A percentile compares a stretch with the other conserved stretches of the same genome.
These are phyloP conservation scores for Metschnikowia santaceciliae DNA, from an alignment of 805 yeast species.

Conservation along the genomic window DNA sequence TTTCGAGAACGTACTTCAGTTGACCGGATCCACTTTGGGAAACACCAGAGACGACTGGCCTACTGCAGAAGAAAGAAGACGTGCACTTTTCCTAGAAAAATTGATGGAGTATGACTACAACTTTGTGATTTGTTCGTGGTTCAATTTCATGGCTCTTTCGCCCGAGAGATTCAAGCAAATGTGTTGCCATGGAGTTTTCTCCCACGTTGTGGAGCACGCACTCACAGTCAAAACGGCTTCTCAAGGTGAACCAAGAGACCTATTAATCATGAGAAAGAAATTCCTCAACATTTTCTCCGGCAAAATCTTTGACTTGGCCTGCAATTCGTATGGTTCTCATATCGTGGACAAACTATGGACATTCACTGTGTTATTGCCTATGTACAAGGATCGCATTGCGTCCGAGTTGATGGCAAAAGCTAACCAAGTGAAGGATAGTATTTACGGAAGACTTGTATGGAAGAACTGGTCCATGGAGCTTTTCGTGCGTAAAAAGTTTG, in stretches of 20 bases:
- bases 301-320: slow-evolving; percentile 55
- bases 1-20: slow-evolving; percentile 62
- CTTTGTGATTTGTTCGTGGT: slow-evolving; percentile 55
- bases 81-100: slow-evolving; percentile 70
- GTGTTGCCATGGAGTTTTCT: slow-evolving; percentile 86
- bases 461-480: slow-evolving; percentile 90
- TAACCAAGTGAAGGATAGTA: slow-evolving; percentile 73
- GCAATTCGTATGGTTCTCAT: slow-evolving; percentile 90
- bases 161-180: slow-evolving; percentile 61
- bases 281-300: slow-evolving; percentile 63
- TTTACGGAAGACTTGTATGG: slow-evolving; percentile 90
- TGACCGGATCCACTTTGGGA: slow-evolving; percentile 71
- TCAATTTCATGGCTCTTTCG: slow-evolving; percentile 57
- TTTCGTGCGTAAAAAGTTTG: slow-evolving; percentile 66
- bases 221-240: slow-evolving; percentile 45
- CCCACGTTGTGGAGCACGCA: slow-evolving; percentile 75
- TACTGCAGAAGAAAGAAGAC: slow-evolving; percentile 81
- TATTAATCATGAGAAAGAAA: slow-evolving; percentile 56
- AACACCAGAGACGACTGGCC: slow-evolving; percentile 89
- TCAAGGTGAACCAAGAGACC: slow-evolving; percentile 41
- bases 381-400: slow-evolving; percentile 85
- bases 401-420: slow-evolving; percentile 55
- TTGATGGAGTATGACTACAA: slow-evolving; percentile 63
- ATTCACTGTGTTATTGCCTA: slow-evolving; percentile 70
- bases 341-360: slow-evolving; percentile 80